phyloP scores from a whole-genome alignment of 169 alveolate genomes.

The Perkinsus olseni region DNA sequence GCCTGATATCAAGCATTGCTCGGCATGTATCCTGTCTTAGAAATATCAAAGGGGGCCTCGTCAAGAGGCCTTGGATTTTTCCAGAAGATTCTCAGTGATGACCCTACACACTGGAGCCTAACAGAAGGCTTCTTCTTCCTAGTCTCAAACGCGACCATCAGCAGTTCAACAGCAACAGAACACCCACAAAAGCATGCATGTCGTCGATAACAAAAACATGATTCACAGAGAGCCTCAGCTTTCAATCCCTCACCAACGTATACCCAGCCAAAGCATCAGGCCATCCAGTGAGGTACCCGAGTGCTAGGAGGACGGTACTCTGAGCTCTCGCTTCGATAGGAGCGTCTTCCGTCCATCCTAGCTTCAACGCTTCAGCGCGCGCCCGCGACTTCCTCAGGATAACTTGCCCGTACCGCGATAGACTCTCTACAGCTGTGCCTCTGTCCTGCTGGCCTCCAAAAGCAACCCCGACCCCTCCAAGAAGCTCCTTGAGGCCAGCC shows the following conservation, averaged over 20 bases:
- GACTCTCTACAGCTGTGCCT: neutral
- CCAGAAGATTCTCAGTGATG: no score
- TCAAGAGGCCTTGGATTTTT: no score
- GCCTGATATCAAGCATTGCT: no score
- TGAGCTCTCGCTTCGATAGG: neutral
- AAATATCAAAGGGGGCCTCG: no score
- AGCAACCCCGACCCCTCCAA: neutral
- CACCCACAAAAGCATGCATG: neutral
- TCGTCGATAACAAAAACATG: neutral
- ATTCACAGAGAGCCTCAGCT: neutral
- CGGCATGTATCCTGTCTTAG: no score
- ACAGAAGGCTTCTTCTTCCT: no score
- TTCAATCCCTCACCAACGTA: neutral
- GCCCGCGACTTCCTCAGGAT: neutral
- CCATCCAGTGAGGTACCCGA: neutral
- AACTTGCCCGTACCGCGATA: neutral
- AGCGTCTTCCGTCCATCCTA: neutral
- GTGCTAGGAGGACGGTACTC: neutral
- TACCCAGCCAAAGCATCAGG: neutral
- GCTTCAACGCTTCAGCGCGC: neutral
- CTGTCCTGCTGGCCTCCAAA: neutral
- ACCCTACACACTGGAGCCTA: no score
- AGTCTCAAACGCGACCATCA: no score
- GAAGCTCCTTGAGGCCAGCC: neutral
- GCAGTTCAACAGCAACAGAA: no score